phyloP scores from a whole-genome alignment of 805 yeast species.

The Lipomyces japonicus region DNA sequence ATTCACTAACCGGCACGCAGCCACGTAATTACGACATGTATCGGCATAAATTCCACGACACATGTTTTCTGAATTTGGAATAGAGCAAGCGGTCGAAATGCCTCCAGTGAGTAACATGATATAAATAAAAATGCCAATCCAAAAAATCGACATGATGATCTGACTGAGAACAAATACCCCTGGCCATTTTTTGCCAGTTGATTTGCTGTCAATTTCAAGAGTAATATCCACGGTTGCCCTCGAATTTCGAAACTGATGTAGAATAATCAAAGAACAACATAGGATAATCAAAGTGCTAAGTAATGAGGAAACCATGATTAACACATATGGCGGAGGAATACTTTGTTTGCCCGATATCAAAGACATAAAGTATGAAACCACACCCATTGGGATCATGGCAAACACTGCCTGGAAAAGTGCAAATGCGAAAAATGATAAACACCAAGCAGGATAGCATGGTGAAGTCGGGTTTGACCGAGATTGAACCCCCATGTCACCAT shows the following conservation, averaged over 20 bases:
- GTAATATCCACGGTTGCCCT: conserved; percentile 1
- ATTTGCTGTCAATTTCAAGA: not conserved
- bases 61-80: conserved; percentile 8
- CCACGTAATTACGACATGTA: conserved; percentile 9
- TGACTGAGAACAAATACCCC: conserved; percentile 10
- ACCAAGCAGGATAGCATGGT: conserved; percentile 17
- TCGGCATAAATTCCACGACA: conserved; percentile 8
- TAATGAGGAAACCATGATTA: conserved; percentile 7
- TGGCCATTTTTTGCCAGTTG: conserved; percentile 11
- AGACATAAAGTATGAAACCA: conserved; percentile 16
- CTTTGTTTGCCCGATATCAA: not conserved
- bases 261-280: not conserved
- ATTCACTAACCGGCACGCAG: conserved; percentile 17
- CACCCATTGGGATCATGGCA: conserved; percentile 11
- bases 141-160: conserved; percentile 11
- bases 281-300: conserved; percentile 5
- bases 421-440: conserved; percentile 13
- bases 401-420: conserved; percentile 18
- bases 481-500: too few species aligned
- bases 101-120: conserved; percentile 22
- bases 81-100: conserved; percentile 18
- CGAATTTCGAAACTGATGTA: conserved; percentile 3
- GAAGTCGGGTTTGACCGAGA: too few species aligned
- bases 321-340: conserved; percentile 8
- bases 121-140: conserved; percentile 19